A percentile compares a stretch with the other conserved stretches of the same genome.
These are phyloP conservation scores for Penicillium sp. DNA, from an alignment of 2,329 filamentous ascomycete species.

Conservation along the genomic window DNA sequence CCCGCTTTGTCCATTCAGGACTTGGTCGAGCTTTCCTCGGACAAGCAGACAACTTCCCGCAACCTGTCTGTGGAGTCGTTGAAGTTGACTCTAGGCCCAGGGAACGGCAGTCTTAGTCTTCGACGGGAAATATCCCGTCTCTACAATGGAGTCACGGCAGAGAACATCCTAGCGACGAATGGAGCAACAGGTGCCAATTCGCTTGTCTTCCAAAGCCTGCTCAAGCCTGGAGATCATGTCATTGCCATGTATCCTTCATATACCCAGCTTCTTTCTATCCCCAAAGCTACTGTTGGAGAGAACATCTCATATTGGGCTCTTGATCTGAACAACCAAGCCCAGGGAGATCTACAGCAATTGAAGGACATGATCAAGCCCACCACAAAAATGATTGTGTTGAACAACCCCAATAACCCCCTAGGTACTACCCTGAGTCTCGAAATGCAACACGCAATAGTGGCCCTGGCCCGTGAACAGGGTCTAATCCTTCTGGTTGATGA, in stretches of 20 bases:
- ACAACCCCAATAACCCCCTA: slow-evolving; percentile 13
- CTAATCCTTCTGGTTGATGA: slow-evolving; percentile 8
- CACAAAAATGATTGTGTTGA: slow-evolving; percentile 11
- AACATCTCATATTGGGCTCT: slow-evolving; percentile 6
- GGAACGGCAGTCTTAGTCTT: slow-evolving; percentile 1
- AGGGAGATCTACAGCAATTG: background rate
- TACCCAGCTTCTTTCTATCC: slow-evolving; percentile 6
- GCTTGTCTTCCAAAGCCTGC: slow-evolving; percentile 7
- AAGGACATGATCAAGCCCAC: slow-evolving; percentile 3
- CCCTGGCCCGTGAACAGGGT: background rate
- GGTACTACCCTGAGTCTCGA: slow-evolving; percentile 1
- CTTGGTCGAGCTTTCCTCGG: slow-evolving; percentile 7
- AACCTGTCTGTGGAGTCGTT: slow-evolving; percentile 5
- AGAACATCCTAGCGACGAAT: slow-evolving; percentile 6
- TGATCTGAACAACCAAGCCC: background rate
- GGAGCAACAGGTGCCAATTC: slow-evolving; percentile 12
- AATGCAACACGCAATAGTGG: slow-evolving; percentile 1
- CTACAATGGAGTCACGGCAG: slow-evolving; percentile 4
- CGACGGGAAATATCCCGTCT: slow-evolving; percentile 4
- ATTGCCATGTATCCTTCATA: slow-evolving; percentile 11
- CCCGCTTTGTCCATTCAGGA: slow-evolving; percentile 9
- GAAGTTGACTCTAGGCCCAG: background rate
- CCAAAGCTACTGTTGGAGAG: background rate
- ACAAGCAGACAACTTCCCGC: slow-evolving; percentile 2
- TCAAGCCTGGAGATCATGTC: slow-evolving; percentile 7